Base-by-base conservation (phyloP, 78 protist species). In the Isochrysis galbana region DNA sequence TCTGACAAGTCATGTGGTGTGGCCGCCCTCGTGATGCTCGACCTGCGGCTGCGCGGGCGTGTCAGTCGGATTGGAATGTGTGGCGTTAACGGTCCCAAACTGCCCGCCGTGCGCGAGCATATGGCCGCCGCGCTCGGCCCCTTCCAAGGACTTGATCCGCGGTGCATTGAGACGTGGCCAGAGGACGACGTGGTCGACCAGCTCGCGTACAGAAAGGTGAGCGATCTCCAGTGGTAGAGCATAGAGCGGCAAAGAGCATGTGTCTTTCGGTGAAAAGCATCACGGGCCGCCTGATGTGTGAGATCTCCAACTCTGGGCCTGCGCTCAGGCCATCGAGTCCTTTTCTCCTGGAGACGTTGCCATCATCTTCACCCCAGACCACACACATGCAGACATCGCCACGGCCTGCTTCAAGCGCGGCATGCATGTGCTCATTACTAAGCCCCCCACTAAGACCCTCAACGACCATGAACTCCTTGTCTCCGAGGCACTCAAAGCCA, bases 311-410 rank as follows among this genome's bases (percentile, higher is more conserved):
- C 19, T 22, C 19, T 19, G 70, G 19, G 19, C 36, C 19, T 44
- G 42, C 23, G 14, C 44, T 82, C 95, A n/a, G n/a, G n/a, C n/a
- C n/a, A n/a, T n/a, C n/a, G n/a, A n/a, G n/a, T n/a, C 2, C 39
- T 46, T 87, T 32, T 2, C 83, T 22, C 90, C 93, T 2, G 93
- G 93, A 61, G 93, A 94, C 67, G 42, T 67, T 2, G 69, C 39
- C 82, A 69, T 92, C 77, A 69, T 95, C 90, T 95, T 95, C 92
- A 95, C 96, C 5, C 96, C 96, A 21, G 96, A 95, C 87, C 92
- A 93, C 95, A 95, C 96, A 25, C 96, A 95, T 72, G 90, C 4
- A 25, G 90, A 78, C 48, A 93, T 95, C 41, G 92, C 93, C 14
- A 0, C 0, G 78, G 78, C 78, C 4, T 93, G 94, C 93, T 14